These are phyloP conservation scores for Entomortierella beljakovae DNA, from an alignment of 192 early-diverging fungal genomes.

Conservation along the genomic window DNA sequence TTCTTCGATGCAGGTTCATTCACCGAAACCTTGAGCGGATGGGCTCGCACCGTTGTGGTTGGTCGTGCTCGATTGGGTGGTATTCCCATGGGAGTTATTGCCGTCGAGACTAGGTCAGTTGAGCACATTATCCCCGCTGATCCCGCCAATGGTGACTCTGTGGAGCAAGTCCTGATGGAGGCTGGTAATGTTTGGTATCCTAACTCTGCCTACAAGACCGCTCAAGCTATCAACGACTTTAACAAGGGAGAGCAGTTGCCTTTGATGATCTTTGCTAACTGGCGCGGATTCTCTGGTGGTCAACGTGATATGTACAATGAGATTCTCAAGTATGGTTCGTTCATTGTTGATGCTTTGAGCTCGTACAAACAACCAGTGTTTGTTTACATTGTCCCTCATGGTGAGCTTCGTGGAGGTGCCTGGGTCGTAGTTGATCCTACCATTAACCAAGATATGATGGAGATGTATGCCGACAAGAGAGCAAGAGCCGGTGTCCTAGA, in stretches of 20 bases:
- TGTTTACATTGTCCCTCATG: conserved; percentile 93
- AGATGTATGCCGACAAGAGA: conserved; percentile 97
- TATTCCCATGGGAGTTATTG: conserved; percentile 96
- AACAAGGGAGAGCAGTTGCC: conserved; percentile 99
- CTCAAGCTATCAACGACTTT: conserved; percentile 98
- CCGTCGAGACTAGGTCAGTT: conserved; percentile 95
- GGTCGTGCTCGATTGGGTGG: conserved; percentile 96
- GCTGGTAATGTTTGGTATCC: conserved; percentile 99
- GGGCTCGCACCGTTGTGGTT: conserved; percentile 96
- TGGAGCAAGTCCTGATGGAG: conserved; percentile 89
- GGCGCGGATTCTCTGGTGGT: conserved; percentile 99
- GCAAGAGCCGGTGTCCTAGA: conserved; percentile 96
- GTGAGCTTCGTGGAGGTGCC: conserved; percentile 97
- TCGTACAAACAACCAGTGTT: conserved; percentile 98
- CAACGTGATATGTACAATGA: conserved; percentile 99
- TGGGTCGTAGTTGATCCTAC: conserved; percentile 98
- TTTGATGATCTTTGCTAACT: conserved; percentile 99
- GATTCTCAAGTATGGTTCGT: conserved; percentile 95
- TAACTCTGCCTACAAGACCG: conserved; percentile 99
- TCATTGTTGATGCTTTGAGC: conserved; percentile 97
- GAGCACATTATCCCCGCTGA: conserved; percentile 95
- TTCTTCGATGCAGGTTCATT: conserved; percentile 99
- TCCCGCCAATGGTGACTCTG: conserved; percentile 90
- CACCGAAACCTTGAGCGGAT: conserved; percentile 95
- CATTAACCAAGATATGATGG: conserved; percentile 98